Evolutionary conservation across 768 basidiomycete genomes (phyloP).

Genomic region (Solioccasus polychromus): DNA sequence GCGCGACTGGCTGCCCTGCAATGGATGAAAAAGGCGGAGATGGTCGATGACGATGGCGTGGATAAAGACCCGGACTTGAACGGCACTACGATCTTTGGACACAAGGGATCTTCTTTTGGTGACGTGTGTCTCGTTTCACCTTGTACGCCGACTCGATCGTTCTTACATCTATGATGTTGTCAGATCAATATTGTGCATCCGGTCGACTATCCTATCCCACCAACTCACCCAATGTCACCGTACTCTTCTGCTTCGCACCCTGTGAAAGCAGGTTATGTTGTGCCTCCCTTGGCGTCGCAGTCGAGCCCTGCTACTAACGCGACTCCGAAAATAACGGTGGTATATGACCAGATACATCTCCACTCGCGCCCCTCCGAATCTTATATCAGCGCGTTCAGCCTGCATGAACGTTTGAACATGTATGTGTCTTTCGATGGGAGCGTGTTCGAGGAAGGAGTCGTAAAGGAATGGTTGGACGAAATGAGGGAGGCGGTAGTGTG

Average conservation of each 20-base stretch:
- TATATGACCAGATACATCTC: slow-evolving; percentile 20
- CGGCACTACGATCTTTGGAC: neutral
- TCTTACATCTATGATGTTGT: neutral
- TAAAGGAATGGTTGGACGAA: slow-evolving; percentile 49
- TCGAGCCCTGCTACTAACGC: neutral
- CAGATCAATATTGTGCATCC: slow-evolving; percentile 37
- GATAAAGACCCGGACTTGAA: neutral
- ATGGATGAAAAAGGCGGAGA: neutral
- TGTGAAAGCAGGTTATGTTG: slow-evolving; percentile 5
- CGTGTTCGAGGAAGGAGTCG: slow-evolving; percentile 39
- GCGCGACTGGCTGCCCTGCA: neutral
- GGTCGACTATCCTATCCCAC: slow-evolving; percentile 33
- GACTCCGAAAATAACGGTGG: slow-evolving; percentile 11
- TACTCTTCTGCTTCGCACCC: slow-evolving; percentile 16
- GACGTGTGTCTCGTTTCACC: slow-evolving; percentile 12
- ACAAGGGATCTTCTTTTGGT: slow-evolving; percentile 27
- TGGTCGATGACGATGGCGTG: neutral
- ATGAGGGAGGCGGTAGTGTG: slow-evolving; percentile 33
- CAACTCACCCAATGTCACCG: slow-evolving; percentile 21
- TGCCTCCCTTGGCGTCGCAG: neutral
- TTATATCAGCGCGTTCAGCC: slow-evolving; percentile 41
- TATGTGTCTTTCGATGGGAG: slow-evolving; percentile 42
- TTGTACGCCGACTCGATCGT: neutral
- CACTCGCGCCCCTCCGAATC: slow-evolving; percentile 44
- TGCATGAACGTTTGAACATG: slow-evolving; percentile 32